Percentiles rank a stretch among this genome's conserved stretches.
Conservation (phyloP, 306 rosid genomes). For the apple (Malus domestica) region ASM211411v1 NC_041803.1:10994501-10995000, state of each 20-base stretch:
- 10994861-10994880: not conserved
- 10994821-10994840: slow-evolving; percentile 93
- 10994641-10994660: not conserved
- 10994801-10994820: slow-evolving; percentile 68
- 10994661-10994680: not conserved
- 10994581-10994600: not conserved
- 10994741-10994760: not conserved
- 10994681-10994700: not conserved
- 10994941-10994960: slow-evolving; percentile 70
- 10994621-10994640: not conserved
- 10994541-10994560: not conserved
- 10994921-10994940: slow-evolving; percentile 35
- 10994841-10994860: slow-evolving; percentile 88
- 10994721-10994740: not conserved
- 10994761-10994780: slow-evolving; percentile 26
- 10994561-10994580: not conserved
- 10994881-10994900: not conserved
- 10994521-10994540: not conserved
- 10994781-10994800: slow-evolving; percentile 87
- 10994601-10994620: not conserved
- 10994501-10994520: not conserved
- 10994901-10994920: slow-evolving; percentile 4
- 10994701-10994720: not conserved
- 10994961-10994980: slow-evolving; percentile 63
- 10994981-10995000: slow-evolving; percentile 68